phyloP scores from a whole-genome alignment of 2,329 filamentous ascomycete species.

The Trichoderma lentiforme region DNA sequence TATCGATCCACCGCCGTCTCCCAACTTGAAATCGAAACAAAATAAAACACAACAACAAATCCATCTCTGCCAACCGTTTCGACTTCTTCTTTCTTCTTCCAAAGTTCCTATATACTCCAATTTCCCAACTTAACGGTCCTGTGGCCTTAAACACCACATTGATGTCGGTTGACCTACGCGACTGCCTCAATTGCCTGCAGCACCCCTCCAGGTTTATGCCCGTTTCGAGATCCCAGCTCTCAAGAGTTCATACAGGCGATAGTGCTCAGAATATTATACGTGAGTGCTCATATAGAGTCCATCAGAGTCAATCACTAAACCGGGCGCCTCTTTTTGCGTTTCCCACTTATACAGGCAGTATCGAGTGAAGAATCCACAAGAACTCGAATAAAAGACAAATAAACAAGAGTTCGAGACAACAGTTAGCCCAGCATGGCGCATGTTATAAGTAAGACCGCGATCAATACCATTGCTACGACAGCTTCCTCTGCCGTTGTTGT shows the following conservation, averaged over 20 bases:
- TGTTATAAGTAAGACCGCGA: constrained; percentile 15
- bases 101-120: background rate
- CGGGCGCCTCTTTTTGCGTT: background rate
- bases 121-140: constrained; percentile 3
- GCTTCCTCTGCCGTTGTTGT: background rate
- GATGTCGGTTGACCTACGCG: constrained; percentile 59
- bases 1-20: background rate
- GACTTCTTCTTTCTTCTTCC: background rate
- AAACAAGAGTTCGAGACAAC: background rate
- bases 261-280: constrained; percentile 54
- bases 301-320: constrained; percentile 2
- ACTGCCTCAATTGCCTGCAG: constrained; percentile 54
- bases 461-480: constrained; percentile 19
- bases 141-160: constrained; percentile 41
- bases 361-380: constrained; percentile 5
- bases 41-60: background rate
- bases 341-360: constrained; percentile 9
- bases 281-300: constrained; percentile 27
- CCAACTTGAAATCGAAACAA: background rate
- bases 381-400: background rate
- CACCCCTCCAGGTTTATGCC: constrained; percentile 57
- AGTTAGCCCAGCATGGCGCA: constrained; percentile 16
- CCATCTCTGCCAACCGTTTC: background rate
- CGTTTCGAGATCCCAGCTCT: constrained; percentile 54
- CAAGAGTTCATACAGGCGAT: constrained; percentile 54